Conservation (phyloP, 805 yeast genomes). For the Candida succiphila region DNA sequence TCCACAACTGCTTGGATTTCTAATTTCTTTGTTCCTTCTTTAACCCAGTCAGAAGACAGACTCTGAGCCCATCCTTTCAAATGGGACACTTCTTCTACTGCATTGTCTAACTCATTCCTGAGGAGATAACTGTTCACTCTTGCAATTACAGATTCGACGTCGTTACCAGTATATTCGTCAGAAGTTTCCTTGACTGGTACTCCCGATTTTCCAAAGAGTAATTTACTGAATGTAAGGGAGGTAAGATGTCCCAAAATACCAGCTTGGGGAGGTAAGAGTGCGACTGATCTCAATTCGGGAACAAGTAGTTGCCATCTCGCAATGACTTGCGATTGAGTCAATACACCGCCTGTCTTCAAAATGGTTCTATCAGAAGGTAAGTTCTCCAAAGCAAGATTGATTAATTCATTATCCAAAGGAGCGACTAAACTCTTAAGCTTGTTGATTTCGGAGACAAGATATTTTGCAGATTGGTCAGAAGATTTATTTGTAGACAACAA, state of each 20-base stretch:
- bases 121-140: slow-evolving; percentile 69
- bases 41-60: slow-evolving; percentile 86
- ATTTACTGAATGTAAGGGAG: slow-evolving; percentile 65
- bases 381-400: slow-evolving; percentile 31
- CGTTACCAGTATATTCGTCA: slow-evolving; percentile 43
- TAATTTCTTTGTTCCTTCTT: slow-evolving; percentile 78
- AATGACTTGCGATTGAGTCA: slow-evolving; percentile 69
- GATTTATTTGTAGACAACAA: slow-evolving; percentile 27
- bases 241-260: slow-evolving; percentile 89
- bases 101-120: slow-evolving; percentile 71
- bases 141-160: slow-evolving; percentile 81
- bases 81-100: slow-evolving; percentile 85
- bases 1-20: slow-evolving; percentile 78
- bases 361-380: slow-evolving; percentile 33
- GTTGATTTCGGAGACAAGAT: slow-evolving; percentile 31
- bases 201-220: slow-evolving; percentile 73
- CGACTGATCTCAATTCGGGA: slow-evolving; percentile 82
- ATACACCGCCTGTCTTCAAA: slow-evolving; percentile 41
- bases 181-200: slow-evolving; percentile 34
- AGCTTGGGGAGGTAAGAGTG: slow-evolving; percentile 89
- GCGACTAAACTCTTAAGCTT: slow-evolving; percentile 26
- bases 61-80: slow-evolving; percentile 90
- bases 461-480: slow-evolving; percentile 31
- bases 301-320: slow-evolving; percentile 71
- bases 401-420: slow-evolving; percentile 25